Base-by-base conservation (phyloP, 345 rosid genomes). In the Ceriops tagal region DNA sequence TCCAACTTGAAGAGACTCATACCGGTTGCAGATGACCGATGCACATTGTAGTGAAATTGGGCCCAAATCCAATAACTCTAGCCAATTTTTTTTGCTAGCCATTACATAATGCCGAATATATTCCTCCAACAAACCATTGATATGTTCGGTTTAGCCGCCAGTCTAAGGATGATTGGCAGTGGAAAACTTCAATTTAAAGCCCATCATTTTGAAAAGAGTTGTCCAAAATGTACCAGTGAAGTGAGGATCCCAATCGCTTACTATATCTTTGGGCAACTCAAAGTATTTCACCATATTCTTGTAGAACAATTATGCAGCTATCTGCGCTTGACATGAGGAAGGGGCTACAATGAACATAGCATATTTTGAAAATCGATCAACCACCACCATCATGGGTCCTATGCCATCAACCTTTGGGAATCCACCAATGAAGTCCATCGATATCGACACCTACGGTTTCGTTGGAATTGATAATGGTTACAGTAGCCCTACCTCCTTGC, bases 71-170 rank as follows among this genome's bases (percentile, higher is more conserved):
- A n/a, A 3, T 3, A 53, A 53, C 26, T 53, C 1, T 53, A 53
- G 2, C 57, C 10, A 53, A 22, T 53, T 6, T 53, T 6, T 24
- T 53, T 53, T 0, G 57, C 26, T 53, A n/a, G 13, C 26, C n/a
- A 7, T 53, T 0, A n/a, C 3, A 10, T 6, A n/a, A 6, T 53
- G 57, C 9, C 11, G 2, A 7, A 6, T 3, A 22, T n/a, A 53
- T 6, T n/a, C 24, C 24, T 53, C 4, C 1, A 53, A 1, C 3
- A 53, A n/a, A 10, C 0, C 1, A 0, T 53, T n/a, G 0, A 53
- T 34, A 1, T 0, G 0, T 2, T 34, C 1, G 0, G 10, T 34
- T 1, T 34, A 1, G 1, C 0, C 2, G 1, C 8, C 1, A 1
- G 9, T 34, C 8, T 7, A 0, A 34, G 37, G 37, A 34, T 34